These are phyloP conservation scores for Dryas drummondii DNA, from an alignment of 306 rosid species.

Conservation along the genomic window DNA sequence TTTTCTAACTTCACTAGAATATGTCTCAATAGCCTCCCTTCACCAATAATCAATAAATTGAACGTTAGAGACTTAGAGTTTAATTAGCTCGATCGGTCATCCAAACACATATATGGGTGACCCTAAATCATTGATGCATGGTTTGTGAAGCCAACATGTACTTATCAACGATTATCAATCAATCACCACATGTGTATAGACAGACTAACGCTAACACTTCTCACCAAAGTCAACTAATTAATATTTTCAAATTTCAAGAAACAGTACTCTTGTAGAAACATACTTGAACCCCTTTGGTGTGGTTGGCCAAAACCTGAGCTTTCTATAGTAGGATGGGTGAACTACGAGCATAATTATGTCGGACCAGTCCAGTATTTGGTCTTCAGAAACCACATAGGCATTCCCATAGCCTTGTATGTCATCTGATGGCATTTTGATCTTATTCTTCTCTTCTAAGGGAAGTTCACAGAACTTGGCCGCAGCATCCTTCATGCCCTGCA, in stretches of 20 bases:
- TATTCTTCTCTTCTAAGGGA: constrained; percentile 32
- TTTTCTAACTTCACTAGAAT: constrained; percentile 34
- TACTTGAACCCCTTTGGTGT: constrained; percentile 27
- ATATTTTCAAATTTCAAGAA: neutral
- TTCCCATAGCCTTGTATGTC: constrained; percentile 34
- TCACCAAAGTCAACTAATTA: too few species aligned
- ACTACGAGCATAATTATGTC: constrained; percentile 9
- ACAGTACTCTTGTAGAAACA: neutral
- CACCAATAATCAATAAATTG: neutral
- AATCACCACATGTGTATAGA: too few species aligned
- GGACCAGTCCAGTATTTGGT: constrained; percentile 38
- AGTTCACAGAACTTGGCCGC: constrained; percentile 20
- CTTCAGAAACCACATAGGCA: constrained; percentile 24
- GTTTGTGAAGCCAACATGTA: too few species aligned
- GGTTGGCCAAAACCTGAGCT: constrained; percentile 35
- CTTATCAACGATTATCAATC: too few species aligned
- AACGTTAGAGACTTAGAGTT: neutral
- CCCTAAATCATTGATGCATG: too few species aligned
- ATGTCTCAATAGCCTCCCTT: constrained; percentile 38
- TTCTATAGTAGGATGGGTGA: constrained; percentile 22
- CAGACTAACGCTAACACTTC: too few species aligned
- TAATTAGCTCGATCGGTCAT: too few species aligned
- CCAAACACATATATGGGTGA: too few species aligned
- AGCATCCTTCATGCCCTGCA: constrained; percentile 20
- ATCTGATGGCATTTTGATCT: constrained; percentile 23